These are phyloP conservation scores for Ailanthus altissimus DNA, from an alignment of 345 rosid genomes.

Conservation along the genomic window DNA sequence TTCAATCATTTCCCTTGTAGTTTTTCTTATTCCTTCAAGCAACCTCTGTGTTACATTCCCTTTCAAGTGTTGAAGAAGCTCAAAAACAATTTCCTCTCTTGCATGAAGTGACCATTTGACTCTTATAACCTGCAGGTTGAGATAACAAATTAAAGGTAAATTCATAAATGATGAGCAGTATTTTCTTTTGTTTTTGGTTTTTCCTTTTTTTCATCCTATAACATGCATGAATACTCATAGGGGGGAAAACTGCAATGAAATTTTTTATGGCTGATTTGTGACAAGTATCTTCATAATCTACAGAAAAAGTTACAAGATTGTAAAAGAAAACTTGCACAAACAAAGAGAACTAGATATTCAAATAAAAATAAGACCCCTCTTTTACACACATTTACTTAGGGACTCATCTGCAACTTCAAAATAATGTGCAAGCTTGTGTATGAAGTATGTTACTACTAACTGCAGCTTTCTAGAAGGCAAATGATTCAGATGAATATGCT, in stretches of 20 bases:
- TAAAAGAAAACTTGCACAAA: not conserved
- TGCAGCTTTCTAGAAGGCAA: not conserved
- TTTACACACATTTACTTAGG: not conserved
- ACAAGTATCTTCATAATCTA: not conserved
- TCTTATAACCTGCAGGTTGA: conserved; percentile 50
- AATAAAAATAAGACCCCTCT: not conserved
- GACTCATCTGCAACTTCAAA: not conserved
- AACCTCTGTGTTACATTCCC: conserved; percentile 44
- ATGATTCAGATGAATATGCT: not conserved
- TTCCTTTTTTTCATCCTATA: not conserved
- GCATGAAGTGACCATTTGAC: conserved; percentile 78
- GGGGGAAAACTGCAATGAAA: not conserved
- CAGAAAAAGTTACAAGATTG: not conserved
- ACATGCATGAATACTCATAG: not conserved
- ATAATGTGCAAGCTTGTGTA: not conserved
- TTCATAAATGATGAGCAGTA: not conserved
- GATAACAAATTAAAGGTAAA: not conserved
- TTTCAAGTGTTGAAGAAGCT: conserved; percentile 61
- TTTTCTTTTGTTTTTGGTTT: not conserved
- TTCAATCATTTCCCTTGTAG: conserved; percentile 58
- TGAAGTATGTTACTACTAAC: not conserved
- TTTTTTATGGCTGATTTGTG: not conserved
- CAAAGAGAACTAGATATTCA: conserved; percentile 1
- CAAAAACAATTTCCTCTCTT: conserved; percentile 64
- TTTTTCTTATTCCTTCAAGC: conserved; percentile 46